These are phyloP conservation scores for Lumnitzera littorea DNA, from an alignment of 345 rosid species.

Conservation along the genomic window DNA sequence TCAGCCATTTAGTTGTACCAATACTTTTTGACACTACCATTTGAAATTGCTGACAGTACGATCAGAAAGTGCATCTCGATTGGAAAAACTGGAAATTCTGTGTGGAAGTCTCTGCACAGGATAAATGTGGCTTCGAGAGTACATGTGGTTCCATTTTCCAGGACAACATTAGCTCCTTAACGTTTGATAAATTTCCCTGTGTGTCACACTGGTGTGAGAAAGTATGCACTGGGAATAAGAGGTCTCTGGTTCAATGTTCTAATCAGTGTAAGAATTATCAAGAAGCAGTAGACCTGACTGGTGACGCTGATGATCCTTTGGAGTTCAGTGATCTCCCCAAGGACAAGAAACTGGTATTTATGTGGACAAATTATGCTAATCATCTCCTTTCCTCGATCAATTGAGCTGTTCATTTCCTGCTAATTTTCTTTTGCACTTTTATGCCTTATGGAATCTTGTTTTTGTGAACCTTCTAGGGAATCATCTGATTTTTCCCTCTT, in stretches of 20 bases:
- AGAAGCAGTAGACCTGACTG: slow-evolving; percentile 10
- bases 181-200: slow-evolving; percentile 28
- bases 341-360: too few species aligned
- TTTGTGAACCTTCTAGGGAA: not conserved
- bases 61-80: slow-evolving; percentile 40
- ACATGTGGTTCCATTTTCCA: slow-evolving; percentile 19
- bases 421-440: too few species aligned
- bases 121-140: slow-evolving; percentile 13
- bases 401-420: too few species aligned
- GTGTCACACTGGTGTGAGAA: slow-evolving; percentile 10
- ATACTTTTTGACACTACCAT: too few species aligned
- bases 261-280: slow-evolving; percentile 19
- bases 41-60: slow-evolving; percentile 22
- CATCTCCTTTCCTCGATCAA: too few species aligned
- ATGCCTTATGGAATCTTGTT: not conserved
- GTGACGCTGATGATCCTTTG: not conserved
- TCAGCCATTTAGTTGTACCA: too few species aligned
- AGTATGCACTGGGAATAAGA: slow-evolving; percentile 20
- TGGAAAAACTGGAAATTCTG: slow-evolving; percentile 69
- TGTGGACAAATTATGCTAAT: too few species aligned
- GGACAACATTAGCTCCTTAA: slow-evolving; percentile 25
- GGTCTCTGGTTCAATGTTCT: slow-evolving; percentile 18
- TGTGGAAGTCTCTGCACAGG: slow-evolving; percentile 23
- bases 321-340: too few species aligned
- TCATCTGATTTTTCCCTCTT: not conserved